Conservation (phyloP, 768 basidiomycete species). For the Tulasnella sp. region DNA sequence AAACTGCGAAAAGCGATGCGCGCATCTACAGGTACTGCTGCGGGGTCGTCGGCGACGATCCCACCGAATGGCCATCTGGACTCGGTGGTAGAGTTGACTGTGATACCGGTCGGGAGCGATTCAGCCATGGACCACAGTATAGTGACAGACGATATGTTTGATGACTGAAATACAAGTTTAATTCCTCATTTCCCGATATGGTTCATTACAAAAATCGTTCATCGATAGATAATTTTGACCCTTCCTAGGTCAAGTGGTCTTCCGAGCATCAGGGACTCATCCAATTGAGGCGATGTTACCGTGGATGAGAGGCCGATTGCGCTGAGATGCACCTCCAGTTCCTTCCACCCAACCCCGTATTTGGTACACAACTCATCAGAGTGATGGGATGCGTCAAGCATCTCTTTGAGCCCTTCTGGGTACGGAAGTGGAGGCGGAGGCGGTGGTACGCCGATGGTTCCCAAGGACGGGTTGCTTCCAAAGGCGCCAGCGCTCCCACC, state of each 20-base stretch:
- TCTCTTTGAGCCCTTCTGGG: slow-evolving; percentile 27
- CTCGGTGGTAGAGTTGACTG: too few relatives aligned
- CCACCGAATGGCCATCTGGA: too few relatives aligned
- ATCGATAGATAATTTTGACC: slow-evolving; percentile 72
- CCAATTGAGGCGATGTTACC: slow-evolving; percentile 47
- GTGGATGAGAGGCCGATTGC: slow-evolving; percentile 14
- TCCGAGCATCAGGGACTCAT: slow-evolving; percentile 32
- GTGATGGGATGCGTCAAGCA: slow-evolving; percentile 84
- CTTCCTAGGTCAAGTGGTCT: slow-evolving; percentile 55
- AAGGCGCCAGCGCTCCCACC: neutral
- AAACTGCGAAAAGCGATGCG: too few relatives aligned
- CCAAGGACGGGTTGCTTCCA: slow-evolving; percentile 1
- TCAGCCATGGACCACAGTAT: too few relatives aligned
- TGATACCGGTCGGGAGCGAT: too few relatives aligned
- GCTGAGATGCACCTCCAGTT: slow-evolving; percentile 48
- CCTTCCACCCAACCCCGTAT: slow-evolving; percentile 77
- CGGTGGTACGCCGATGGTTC: slow-evolving; percentile 13
- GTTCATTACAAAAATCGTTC: neutral
- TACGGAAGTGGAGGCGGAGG: slow-evolving; percentile 16
- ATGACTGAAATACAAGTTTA: too few relatives aligned
- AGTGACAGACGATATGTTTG: too few relatives aligned
- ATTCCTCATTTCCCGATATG: too few relatives aligned
- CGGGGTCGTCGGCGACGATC: too few relatives aligned
- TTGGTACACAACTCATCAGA: slow-evolving; percentile 79
- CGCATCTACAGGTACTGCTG: too few relatives aligned